phyloP scores from a whole-genome alignment of 1,284 basidiomycete genomes.

The Fomitiporia mediterranea region DNA sequence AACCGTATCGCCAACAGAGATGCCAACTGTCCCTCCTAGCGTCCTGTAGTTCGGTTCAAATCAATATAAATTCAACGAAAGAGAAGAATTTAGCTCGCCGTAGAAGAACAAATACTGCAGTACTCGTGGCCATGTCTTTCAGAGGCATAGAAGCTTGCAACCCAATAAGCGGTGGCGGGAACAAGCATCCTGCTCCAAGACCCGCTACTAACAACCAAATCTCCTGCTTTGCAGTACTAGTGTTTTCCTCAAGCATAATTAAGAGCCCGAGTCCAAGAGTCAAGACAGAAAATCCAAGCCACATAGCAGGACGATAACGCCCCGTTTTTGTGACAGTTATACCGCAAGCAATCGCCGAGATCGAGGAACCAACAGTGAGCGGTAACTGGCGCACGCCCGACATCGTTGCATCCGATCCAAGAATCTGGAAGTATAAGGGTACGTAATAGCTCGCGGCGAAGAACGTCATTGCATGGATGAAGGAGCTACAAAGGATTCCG shows the following conservation, averaged over 20 bases:
- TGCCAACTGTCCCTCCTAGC: conserved; percentile 32
- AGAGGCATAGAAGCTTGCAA: conserved; percentile 44
- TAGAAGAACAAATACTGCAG: conserved; percentile 33
- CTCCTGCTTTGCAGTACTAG: conserved; percentile 29
- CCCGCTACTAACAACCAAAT: conserved; percentile 33
- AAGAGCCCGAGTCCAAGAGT: conserved; percentile 34
- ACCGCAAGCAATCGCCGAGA: conserved; percentile 17
- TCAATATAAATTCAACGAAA: not conserved
- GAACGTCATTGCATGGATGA: conserved; percentile 39
- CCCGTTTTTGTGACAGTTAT: conserved; percentile 12
- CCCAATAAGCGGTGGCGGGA: conserved; percentile 34
- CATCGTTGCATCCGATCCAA: conserved; percentile 40
- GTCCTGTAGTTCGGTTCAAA: conserved; percentile 22
- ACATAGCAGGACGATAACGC: conserved; percentile 19
- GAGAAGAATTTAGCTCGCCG: conserved; percentile 30
- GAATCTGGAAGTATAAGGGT: conserved; percentile 37
- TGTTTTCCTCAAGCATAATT: conserved; percentile 31
- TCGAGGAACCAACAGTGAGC: conserved; percentile 34
- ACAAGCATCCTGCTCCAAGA: conserved; percentile 35
- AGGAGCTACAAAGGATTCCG: conserved; percentile 34
- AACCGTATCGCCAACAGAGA: conserved; percentile 28
- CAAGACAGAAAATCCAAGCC: conserved; percentile 28
- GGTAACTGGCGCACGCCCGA: conserved; percentile 44
- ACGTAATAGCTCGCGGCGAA: conserved; percentile 30
- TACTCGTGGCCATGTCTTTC: conserved; percentile 40